A percentile compares a stretch with the other conserved stretches of the same genome.
phyloP scores from a whole-genome alignment of 208 protist species.

The Acanthamoeba quina region DNA sequence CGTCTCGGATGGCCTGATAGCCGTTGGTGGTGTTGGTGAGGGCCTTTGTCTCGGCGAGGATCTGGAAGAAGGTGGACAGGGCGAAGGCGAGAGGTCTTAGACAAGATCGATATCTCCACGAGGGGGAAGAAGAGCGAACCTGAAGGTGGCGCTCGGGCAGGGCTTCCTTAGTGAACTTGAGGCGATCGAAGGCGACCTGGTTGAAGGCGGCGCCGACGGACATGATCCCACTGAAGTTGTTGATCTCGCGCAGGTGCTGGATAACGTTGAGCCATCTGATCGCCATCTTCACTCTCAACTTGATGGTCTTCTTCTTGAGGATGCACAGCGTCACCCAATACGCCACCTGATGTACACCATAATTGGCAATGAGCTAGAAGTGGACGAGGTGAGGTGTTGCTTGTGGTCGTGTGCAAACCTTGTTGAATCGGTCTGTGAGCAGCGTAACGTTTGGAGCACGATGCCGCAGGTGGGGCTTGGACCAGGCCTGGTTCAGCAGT shows the following conservation, averaged over 20 bases:
- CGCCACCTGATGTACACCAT: neutral
- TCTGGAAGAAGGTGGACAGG: neutral
- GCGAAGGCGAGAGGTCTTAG: neutral
- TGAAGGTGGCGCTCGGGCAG: conserved; percentile 7
- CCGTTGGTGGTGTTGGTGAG: neutral
- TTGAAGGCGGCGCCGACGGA: conserved; percentile 72
- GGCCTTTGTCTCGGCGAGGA: neutral
- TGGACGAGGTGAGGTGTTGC: too few species aligned
- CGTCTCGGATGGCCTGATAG: neutral
- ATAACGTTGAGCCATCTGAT: conserved; percentile 70
- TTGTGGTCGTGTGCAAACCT: neutral
- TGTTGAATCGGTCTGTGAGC: conserved; percentile 44
- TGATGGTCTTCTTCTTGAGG: conserved; percentile 15
- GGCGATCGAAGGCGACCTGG: conserved; percentile 43
- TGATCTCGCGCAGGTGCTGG: conserved; percentile 70
- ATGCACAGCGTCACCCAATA: conserved; percentile 29
- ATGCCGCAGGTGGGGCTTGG: conserved; percentile 21
- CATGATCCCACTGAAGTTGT: conserved; percentile 79
- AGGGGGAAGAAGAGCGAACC: neutral
- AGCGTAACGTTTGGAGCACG: neutral
- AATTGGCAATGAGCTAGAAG: too few species aligned
- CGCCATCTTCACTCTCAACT: conserved; percentile 16
- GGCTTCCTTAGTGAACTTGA: conserved; percentile 51
- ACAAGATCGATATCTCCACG: neutral
- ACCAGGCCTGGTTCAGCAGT: conserved; percentile 72